A percentile compares a stretch with the other conserved stretches of the same genome.
Evolutionary conservation across 768 basidiomycete genomes (phyloP).

Genomic region (Panaeolus papilionaceus): DNA sequence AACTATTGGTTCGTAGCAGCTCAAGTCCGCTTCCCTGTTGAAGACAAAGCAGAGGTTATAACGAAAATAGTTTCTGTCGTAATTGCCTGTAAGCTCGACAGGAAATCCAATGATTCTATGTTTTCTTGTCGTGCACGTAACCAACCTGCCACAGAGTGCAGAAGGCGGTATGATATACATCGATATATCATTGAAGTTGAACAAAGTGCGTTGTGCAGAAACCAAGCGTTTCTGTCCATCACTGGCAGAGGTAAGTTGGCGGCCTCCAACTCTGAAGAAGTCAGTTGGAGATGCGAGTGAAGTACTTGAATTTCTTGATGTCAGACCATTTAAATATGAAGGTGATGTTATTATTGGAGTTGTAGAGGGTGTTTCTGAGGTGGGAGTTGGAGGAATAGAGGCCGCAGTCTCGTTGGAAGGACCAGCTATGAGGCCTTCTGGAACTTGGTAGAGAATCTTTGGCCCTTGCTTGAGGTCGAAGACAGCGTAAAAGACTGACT

Average conservation of each 20-base stretch:
- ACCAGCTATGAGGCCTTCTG: slow-evolving; percentile 83
- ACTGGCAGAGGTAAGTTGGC: slow-evolving; percentile 32
- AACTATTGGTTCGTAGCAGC: slow-evolving; percentile 95
- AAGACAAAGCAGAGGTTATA: slow-evolving; percentile 99
- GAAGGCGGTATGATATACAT: slow-evolving; percentile 94
- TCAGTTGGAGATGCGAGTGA: slow-evolving; percentile 55
- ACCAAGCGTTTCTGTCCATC: slow-evolving; percentile 54
- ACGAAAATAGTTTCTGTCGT: slow-evolving; percentile 87
- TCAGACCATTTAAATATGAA: slow-evolving; percentile 34
- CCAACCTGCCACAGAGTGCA: slow-evolving; percentile 85
- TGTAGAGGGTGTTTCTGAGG: slow-evolving; percentile 37
- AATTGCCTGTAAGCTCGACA: slow-evolving; percentile 75
- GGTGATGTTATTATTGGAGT: slow-evolving; percentile 24
- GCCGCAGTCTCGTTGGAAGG: slow-evolving; percentile 27
- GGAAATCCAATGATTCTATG: slow-evolving; percentile 95
- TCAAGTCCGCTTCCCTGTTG: slow-evolving; percentile 86
- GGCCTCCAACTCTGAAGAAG: slow-evolving; percentile 47
- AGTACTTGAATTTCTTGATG: slow-evolving; percentile 59
- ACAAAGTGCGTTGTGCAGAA: slow-evolving; percentile 63
- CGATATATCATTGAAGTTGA: slow-evolving; percentile 91
- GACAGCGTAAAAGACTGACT: slow-evolving; percentile 92
- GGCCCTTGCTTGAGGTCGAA: slow-evolving; percentile 90
- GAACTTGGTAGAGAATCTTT: slow-evolving; percentile 92
- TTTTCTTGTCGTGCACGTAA: slow-evolving; percentile 81
- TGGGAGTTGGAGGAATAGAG: slow-evolving; percentile 48